A percentile compares a stretch with the other conserved stretches of the same genome.
These are phyloP conservation scores for Rhodotorula sp. DNA, from an alignment of 1,284 basidiomycete genomes.

Conservation along the genomic window DNA sequence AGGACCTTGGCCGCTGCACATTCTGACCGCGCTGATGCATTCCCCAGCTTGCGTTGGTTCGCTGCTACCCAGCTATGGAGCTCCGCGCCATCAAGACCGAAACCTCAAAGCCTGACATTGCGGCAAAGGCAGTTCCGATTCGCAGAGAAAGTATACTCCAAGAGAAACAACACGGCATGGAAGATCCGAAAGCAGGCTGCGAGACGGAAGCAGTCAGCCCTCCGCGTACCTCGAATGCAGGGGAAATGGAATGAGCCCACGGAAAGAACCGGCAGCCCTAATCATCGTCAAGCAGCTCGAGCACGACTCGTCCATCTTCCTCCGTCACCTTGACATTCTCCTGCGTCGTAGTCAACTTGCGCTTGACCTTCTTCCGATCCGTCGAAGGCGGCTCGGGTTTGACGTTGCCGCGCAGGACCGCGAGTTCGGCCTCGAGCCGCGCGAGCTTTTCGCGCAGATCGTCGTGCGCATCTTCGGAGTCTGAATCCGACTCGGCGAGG, in stretches of 20 bases:
- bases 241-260: not conserved
- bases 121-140: no score
- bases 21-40: no score
- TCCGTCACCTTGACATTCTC: slow-evolving; percentile 3
- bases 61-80: no score
- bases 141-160: no score
- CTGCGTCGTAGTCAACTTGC: no score
- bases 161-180: no score
- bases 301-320: slow-evolving; percentile 2
- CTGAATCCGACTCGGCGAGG: slow-evolving; percentile 7
- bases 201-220: no score
- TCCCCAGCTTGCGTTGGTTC: no score
- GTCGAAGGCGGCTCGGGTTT: not conserved
- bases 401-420: not conserved
- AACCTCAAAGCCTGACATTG: no score
- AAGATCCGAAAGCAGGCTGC: no score
- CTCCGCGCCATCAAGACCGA: no score
- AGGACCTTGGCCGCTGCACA: no score
- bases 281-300: slow-evolving; percentile 15
- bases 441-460: slow-evolving; percentile 8
- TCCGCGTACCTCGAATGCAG: not conserved
- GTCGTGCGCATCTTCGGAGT: slow-evolving; percentile 8
- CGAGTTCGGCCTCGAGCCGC: slow-evolving; percentile 1
- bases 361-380: slow-evolving; percentile 7
- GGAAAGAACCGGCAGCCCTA: not conserved